These are phyloP conservation scores for Aspergillus coremiiformis DNA, from an alignment of 495 filamentous ascomycete genomes.

Conservation along the genomic window DNA sequence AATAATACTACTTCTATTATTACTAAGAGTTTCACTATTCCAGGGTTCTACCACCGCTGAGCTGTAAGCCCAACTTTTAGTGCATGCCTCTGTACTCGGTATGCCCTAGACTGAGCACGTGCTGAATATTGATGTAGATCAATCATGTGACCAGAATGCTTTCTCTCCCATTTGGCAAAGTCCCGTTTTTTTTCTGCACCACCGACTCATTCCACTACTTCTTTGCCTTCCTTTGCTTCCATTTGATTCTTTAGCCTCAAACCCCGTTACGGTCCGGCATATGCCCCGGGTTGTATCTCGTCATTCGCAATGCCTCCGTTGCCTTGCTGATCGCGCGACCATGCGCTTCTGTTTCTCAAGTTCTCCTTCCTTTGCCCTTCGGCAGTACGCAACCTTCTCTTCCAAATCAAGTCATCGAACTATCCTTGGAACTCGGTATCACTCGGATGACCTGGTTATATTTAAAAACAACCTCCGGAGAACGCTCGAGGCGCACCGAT, in stretches of 20 bases:
- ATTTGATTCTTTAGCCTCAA: neutral
- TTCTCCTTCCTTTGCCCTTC: neutral
- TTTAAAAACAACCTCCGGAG: constrained; percentile 32
- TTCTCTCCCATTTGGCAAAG: too few relatives aligned
- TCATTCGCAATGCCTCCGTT: constrained; percentile 13
- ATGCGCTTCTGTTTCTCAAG: constrained; percentile 23
- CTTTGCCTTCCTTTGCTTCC: neutral
- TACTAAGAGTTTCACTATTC: too few relatives aligned
- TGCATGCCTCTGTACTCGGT: too few relatives aligned
- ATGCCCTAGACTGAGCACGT: too few relatives aligned
- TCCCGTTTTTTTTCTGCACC: neutral
- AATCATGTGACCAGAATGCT: neutral
- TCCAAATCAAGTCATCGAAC: constrained; percentile 1
- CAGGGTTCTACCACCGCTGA: too few relatives aligned
- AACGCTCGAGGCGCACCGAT: constrained; percentile 48
- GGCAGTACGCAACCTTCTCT: neutral
- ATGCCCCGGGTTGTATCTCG: constrained; percentile 6
- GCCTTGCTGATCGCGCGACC: constrained; percentile 14
- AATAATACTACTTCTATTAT: too few relatives aligned
- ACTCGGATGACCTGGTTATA: constrained; percentile 18
- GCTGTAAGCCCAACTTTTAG: too few relatives aligned
- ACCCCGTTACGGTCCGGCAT: neutral
- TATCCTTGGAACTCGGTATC: constrained; percentile 9
- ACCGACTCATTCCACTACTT: neutral
- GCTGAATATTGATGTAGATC: neutral